Evolutionary conservation across 345 rosid species (phyloP).

Genomic region (Trapa incisa): DNA sequence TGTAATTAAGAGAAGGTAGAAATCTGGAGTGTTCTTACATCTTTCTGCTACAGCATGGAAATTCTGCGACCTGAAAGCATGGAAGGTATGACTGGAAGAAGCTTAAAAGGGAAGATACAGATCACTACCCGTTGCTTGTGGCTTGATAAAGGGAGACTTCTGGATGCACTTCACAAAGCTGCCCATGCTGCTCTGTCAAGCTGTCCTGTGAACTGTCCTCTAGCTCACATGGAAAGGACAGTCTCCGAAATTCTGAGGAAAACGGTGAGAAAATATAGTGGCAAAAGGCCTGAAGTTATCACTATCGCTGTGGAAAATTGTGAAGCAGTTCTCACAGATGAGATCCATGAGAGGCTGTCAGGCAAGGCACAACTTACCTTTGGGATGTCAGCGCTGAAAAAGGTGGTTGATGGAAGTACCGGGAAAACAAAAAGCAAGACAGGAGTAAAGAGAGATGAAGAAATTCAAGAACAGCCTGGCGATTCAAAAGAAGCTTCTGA

Average conservation of each 20-base stretch:
- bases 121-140: conserved; percentile 94
- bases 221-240: conserved; percentile 83
- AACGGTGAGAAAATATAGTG: conserved; percentile 88
- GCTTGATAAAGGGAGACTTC: conserved; percentile 93
- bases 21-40: conserved; percentile 8
- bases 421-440: conserved; percentile 25
- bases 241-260: conserved; percentile 78
- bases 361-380: conserved; percentile 49
- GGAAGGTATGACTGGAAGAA: conserved; percentile 28
- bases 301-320: conserved; percentile 74
- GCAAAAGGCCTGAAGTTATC: conserved; percentile 92
- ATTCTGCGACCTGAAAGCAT: conserved; percentile 54
- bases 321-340: conserved; percentile 60
- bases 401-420: conserved; percentile 30
- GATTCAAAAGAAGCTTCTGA: conserved; percentile 17
- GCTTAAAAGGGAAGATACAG: conserved; percentile 76
- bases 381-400: conserved; percentile 46
- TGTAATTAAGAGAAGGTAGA: not conserved
- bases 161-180: conserved; percentile 82
- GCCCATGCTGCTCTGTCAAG: conserved; percentile 88
- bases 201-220: conserved; percentile 77
- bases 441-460: conserved; percentile 19
- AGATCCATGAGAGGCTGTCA: conserved; percentile 44
- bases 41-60: conserved; percentile 62
- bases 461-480: conserved; percentile 12